Evolutionary conservation across 257 asterid species (phyloP).

Genomic region (Osmanthus fragrans): DNA sequence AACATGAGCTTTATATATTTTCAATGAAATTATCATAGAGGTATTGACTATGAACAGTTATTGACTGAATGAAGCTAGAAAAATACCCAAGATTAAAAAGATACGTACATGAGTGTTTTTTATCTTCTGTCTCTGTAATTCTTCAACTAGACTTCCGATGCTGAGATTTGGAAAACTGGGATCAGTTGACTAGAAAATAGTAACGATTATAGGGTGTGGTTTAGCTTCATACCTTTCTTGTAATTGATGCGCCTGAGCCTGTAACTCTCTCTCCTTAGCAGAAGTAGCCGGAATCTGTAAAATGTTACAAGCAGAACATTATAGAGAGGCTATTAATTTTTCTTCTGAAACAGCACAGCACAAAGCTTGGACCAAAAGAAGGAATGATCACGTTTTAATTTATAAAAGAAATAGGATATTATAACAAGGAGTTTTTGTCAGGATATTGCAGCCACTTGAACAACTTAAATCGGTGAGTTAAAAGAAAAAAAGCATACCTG

Average conservation of each 20-base stretch:
- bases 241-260: conserved; percentile 73
- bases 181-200: conserved; percentile 22
- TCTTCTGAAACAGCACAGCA: neutral
- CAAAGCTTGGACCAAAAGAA: conserved; percentile 1
- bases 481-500: conserved; percentile 44
- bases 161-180: conserved; percentile 44
- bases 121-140: conserved; percentile 70
- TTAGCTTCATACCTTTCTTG: conserved; percentile 69
- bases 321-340: neutral
- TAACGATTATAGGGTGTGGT: neutral
- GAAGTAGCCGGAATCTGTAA: conserved; percentile 48
- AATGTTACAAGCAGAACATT: neutral
- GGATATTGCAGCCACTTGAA: neutral
- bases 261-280: conserved; percentile 70
- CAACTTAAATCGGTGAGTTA: neutral
- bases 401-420: neutral
- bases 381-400: neutral
- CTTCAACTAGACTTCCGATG: conserved; percentile 78
- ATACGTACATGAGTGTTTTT: conserved; percentile 69
- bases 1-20: no score
- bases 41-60: no score
- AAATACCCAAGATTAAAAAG: neutral
- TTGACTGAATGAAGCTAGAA: neutral
- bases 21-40: neutral
- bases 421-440: neutral